phyloP scores from a whole-genome alignment of 345 rosid genomes.

The Jatropha curcas region DNA sequence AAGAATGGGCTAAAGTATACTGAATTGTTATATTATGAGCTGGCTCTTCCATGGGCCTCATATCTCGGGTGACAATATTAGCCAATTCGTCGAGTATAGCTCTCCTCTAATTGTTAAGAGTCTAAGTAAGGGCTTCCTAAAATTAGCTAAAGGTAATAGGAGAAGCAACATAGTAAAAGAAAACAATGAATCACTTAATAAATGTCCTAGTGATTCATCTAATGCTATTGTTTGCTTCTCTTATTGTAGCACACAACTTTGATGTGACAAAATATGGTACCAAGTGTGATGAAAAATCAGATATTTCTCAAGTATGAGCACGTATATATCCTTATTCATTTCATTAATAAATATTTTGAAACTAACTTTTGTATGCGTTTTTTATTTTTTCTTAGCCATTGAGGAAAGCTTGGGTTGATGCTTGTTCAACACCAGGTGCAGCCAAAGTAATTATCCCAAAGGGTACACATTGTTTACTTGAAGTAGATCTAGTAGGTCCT shows the following conservation, averaged over 20 bases:
- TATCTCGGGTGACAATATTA: no score
- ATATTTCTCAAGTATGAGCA: background rate
- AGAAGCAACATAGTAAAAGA: no score
- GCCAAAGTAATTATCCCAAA: conserved; percentile 21
- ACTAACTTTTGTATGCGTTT: background rate
- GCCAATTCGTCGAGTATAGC: no score
- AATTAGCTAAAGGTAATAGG: background rate
- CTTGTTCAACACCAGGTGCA: background rate
- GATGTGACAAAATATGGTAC: background rate
- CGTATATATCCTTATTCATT: background rate
- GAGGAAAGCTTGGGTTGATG: background rate
- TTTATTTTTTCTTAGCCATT: background rate
- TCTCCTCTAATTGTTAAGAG: no score
- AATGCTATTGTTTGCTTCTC: background rate
- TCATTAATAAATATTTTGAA: background rate
- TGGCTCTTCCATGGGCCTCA: no score
- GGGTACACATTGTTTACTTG: conserved; percentile 23
- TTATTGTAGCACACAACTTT: background rate
- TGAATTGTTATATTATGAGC: no score
- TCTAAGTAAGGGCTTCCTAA: no score
- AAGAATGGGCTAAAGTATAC: no score
- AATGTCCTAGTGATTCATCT: no score
- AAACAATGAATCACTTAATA: no score
- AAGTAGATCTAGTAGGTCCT: conserved; percentile 27
- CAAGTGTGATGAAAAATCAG: background rate